phyloP scores from a whole-genome alignment of 1,284 basidiomycete genomes.

The Cutaneotrichosporon curvatum region DNA sequence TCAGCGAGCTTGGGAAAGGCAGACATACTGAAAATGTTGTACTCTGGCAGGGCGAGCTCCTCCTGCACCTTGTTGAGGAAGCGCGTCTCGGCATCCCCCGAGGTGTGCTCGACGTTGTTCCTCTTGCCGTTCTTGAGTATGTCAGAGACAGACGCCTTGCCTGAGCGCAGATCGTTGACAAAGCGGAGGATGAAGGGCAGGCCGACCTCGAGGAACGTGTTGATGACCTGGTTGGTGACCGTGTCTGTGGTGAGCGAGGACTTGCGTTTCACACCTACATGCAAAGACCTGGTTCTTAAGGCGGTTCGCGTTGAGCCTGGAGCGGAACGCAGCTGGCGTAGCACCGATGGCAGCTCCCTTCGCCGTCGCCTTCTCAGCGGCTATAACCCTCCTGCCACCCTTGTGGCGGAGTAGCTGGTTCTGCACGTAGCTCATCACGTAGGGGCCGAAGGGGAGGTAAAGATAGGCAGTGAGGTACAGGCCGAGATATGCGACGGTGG shows the following conservation, averaged over 20 bases:
- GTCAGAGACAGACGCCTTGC: slow-evolving; percentile 39
- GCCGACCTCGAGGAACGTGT: slow-evolving; percentile 74
- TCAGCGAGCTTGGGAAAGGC: not conserved
- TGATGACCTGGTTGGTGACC: slow-evolving; percentile 83
- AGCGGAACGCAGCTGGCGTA: slow-evolving; percentile 1
- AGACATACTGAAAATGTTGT: slow-evolving; percentile 59
- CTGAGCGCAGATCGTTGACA: slow-evolving; percentile 52
- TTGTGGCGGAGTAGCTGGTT: not conserved
- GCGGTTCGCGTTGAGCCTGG: slow-evolving; percentile 53
- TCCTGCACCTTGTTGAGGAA: slow-evolving; percentile 63
- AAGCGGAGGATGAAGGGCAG: slow-evolving; percentile 71
- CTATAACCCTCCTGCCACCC: too few relatives aligned
- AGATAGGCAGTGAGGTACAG: slow-evolving; percentile 52
- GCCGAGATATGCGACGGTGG: slow-evolving; percentile 48
- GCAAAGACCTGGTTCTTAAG: slow-evolving; percentile 91
- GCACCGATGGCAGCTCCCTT: not conserved
- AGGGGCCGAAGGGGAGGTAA: slow-evolving; percentile 83
- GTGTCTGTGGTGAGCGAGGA: slow-evolving; percentile 51
- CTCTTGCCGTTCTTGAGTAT: slow-evolving; percentile 4
- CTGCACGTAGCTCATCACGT: slow-evolving; percentile 61
- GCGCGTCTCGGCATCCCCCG: slow-evolving; percentile 25
- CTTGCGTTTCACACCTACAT: slow-evolving; percentile 24
- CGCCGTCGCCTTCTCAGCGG: not conserved
- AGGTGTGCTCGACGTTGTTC: not conserved
- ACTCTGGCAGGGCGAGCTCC: slow-evolving; percentile 74